Conservation (phyloP, 352 stramenopile species). For the Aphanomyces cochlioides region DNA sequence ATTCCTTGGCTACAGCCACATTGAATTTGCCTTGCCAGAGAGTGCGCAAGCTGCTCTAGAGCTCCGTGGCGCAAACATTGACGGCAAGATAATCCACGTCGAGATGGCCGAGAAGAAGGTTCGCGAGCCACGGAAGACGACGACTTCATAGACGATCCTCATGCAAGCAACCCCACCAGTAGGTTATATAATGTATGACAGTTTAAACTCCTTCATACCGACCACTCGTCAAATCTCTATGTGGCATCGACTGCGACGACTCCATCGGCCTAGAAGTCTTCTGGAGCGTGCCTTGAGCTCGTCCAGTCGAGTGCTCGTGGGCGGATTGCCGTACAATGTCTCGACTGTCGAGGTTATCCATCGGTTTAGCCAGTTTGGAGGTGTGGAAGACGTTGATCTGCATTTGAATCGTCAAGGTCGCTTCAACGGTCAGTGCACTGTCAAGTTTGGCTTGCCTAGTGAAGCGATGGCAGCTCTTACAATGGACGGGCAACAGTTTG, state of each 20-base stretch:
- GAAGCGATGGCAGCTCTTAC: conserved; percentile 11
- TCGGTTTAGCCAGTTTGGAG: conserved; percentile 9
- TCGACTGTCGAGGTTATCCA: no score
- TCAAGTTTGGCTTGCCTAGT: background rate
- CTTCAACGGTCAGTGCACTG: background rate
- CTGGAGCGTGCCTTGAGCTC: no score
- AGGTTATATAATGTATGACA: background rate
- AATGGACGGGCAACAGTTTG: conserved; percentile 12
- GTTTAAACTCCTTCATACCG: background rate
- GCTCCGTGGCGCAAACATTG: conserved; percentile 12
- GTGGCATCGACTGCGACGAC: no score
- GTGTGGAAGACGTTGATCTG: conserved; percentile 1
- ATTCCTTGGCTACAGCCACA: conserved; percentile 60
- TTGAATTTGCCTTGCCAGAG: conserved; percentile 14
- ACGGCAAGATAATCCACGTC: conserved; percentile 14
- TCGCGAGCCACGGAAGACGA: background rate
- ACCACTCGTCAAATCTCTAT: background rate
- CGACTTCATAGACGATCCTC: background rate
- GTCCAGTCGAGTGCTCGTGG: no score
- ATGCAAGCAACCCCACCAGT: background rate
- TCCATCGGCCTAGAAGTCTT: no score
- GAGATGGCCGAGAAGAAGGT: conserved; percentile 15
- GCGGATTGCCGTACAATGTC: no score
- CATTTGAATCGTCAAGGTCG: background rate
- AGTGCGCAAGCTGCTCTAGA: background rate